Evolutionary conservation across 192 early-diverging fungal species (phyloP), one percentile per base, ranked within the genome.

Genomic region (Backusella parvicylindrica): DNA sequence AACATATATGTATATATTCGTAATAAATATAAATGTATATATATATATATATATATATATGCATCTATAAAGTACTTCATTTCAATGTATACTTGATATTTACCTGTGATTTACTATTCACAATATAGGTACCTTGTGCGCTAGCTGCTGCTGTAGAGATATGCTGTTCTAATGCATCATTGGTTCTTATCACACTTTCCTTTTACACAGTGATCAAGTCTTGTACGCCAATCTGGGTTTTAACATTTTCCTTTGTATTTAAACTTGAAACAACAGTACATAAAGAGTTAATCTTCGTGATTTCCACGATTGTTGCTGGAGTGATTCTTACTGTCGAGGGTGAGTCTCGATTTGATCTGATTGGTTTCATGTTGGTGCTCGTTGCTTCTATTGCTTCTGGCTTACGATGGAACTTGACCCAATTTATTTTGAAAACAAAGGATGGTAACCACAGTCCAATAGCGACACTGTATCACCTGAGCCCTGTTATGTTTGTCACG

Each of bases 151-250:
- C 93, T 18, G 72, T 95, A 31, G 95, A 96, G 70, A 94, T 96
- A 76, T 91, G 92, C 47, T 86, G 93, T 78, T 88, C 92, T 6
- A 96, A 96, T 83, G 87, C 89, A 13, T 90, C 89, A 38, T 87
- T 96, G 40, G 87, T 93, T 81, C 86, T 83, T 75, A 93, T 96
- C 65, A 90, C 95, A 6, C 85, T 96, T 18, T 89, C 91, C 21
- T 95, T 96, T 77, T 95, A 95, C 79, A 96, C 90, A 15, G 89
- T 92, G 87, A 86, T 92, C 50, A 92, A 92, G 75, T 89, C 88
- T 18, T 85, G 87, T 41, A 87, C 88, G 15, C 90, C 90, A 13
- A 84, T 90, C 65, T 90, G 86, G 87, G 87, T 91, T 26, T 82
- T 96, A 23, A 32, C 93, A 0, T 96, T 96, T 82, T 90, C 95